A percentile compares a stretch with the other conserved stretches of the same genome.
phyloP scores from a whole-genome alignment of 164 flowering plant genomes.

The Magnolia sinica region DNA sequence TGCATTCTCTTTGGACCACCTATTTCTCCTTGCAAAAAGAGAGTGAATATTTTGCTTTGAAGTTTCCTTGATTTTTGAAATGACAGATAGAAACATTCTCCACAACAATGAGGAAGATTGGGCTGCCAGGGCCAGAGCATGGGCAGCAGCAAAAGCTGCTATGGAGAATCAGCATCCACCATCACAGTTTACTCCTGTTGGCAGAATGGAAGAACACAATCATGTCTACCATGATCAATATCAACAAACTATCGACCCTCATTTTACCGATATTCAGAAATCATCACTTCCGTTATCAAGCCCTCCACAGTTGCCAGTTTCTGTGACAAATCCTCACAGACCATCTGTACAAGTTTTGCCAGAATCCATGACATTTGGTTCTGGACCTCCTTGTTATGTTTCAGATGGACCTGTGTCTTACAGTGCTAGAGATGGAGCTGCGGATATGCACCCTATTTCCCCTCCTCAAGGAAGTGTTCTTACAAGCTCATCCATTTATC shows the following conservation, averaged over 20 bases:
- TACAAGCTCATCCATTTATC: constrained; percentile 57
- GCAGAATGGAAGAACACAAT: constrained; percentile 44
- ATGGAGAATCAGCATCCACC: constrained; percentile 60
- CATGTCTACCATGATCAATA: constrained; percentile 47
- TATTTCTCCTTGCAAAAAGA: background rate
- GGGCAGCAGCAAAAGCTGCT: constrained; percentile 79
- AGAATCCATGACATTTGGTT: constrained; percentile 30
- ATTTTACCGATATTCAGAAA: constrained; percentile 44
- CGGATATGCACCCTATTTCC: constrained; percentile 36
- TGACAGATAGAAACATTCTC: constrained; percentile 30
- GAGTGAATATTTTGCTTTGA: background rate
- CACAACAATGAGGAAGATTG: constrained; percentile 77
- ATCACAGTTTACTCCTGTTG: constrained; percentile 34
- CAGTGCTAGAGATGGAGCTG: constrained; percentile 47
- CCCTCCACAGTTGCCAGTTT: constrained; percentile 49
- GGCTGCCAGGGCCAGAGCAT: constrained; percentile 92
- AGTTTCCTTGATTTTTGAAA: background rate
- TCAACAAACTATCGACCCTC: constrained; percentile 43
- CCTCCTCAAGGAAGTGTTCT: constrained; percentile 37
- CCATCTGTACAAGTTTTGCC: constrained; percentile 30
- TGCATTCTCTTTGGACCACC: no score
- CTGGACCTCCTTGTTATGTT: constrained; percentile 43
- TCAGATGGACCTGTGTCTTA: constrained; percentile 38
- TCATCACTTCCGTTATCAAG: constrained; percentile 34
- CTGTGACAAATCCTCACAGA: constrained; percentile 31